Conservation (phyloP, 1,139 yeast genomes). For the Yamadazyma dushanensis region DNA sequence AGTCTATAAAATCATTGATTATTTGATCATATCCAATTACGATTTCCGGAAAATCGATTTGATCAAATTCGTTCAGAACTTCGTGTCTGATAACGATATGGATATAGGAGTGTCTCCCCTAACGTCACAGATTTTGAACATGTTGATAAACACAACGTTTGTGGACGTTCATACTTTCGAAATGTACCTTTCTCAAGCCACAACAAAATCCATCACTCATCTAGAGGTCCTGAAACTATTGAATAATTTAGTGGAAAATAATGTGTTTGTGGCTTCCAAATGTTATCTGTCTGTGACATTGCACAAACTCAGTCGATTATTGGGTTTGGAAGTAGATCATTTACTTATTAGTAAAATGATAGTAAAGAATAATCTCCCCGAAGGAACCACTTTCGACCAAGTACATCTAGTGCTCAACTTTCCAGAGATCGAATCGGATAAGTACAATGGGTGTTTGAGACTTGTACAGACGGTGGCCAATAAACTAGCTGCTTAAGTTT, state of each 20-base stretch:
- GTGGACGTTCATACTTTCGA: conserved; percentile 20
- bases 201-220: conserved; percentile 13
- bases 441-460: conserved; percentile 9
- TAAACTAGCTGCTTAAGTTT: conserved; percentile 1
- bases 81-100: conserved; percentile 5
- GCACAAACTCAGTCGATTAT: conserved; percentile 18
- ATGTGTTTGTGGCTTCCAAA: conserved; percentile 28
- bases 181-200: conserved; percentile 17
- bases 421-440: conserved; percentile 16
- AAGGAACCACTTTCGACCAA: conserved; percentile 35
- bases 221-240: conserved; percentile 18
- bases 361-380: conserved; percentile 30
- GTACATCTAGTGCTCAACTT: conserved; percentile 25
- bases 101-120: conserved; percentile 7
- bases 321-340: conserved; percentile 22
- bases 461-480: conserved; percentile 16
- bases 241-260: conserved; percentile 32
- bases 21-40: conserved; percentile 29
- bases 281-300: conserved; percentile 30
- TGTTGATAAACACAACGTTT: conserved; percentile 16
- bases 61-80: conserved; percentile 23
- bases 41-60: conserved; percentile 36
- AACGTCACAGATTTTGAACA: conserved; percentile 7
- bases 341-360: conserved; percentile 34
- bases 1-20: conserved; percentile 28